Evolutionary conservation across 1,139 yeast genomes (phyloP), one percentile per base, ranked within the genome.

Genomic region (Sugiyamaella japonica): DNA sequence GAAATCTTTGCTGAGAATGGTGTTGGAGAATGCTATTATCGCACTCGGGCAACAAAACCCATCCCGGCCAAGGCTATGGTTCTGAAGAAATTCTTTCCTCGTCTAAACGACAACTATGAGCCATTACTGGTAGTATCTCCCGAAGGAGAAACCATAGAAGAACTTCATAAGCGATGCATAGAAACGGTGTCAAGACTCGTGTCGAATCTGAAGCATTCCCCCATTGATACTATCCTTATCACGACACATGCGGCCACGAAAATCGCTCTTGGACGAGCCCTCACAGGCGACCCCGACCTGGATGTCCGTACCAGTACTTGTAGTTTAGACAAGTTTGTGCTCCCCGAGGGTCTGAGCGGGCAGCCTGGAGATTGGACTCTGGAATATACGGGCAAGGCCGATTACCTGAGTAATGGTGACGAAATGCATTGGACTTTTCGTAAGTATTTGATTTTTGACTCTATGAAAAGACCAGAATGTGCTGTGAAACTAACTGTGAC

Each of bases 381-480:
- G 49, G 76, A 74, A 20, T 75, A 79, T 77, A 85, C 85, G 66
- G 96, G 96, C 16, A 79, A 82, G 60, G 79, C 88, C 25, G 83
- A 79, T 47, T 87, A 83, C 63, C 74, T 89, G 59, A 69, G 78
- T 1, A 71, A 78, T 7, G 96, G 96, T n/a, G 96, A 89, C 69
- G 96, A 88, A 70, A 87, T 89, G 93, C 86, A 86, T 67, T 89
- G 96, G 96, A 81, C 84, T 61, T 89, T 89, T 73, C 82, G 81
- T 65, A 73, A 44, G 57, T 47, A 25, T 38, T 12, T 29, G 25
- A 20, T 6, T 20, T 20, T 20, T 6, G n/a, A n/a, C n/a, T n/a
- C n/a, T n/a, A n/a, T n/a, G n/a, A n/a, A 20, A 6, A 20, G 5
- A 20, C 25, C 25, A 20, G 25, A 20, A 20, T 20, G 25, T 3